Percentiles rank a stretch among this genome's conserved stretches.
These are phyloP conservation scores for Sphaerulina vaccinii DNA, from an alignment of 2,329 filamentous ascomycete species.

Conservation along the genomic window DNA sequence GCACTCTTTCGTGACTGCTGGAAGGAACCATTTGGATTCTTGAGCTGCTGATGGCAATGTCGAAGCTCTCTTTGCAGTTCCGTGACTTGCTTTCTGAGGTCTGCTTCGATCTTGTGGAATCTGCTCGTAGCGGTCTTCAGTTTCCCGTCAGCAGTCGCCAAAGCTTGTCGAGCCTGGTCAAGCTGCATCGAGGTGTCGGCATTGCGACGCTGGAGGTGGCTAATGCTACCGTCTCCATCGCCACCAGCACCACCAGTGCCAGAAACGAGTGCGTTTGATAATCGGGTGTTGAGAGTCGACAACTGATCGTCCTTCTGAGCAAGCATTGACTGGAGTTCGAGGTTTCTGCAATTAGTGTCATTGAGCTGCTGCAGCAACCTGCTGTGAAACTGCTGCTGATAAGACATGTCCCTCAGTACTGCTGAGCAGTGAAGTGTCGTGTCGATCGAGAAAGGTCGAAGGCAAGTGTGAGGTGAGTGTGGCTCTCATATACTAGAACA, in stretches of 20 bases:
- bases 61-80: constrained; percentile 6
- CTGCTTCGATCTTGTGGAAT: constrained; percentile 14
- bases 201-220: constrained; percentile 9
- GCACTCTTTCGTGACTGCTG: constrained; percentile 2
- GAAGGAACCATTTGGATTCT: neutral
- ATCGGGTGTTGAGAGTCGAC: constrained; percentile 11
- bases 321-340: constrained; percentile 23
- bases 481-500: neutral
- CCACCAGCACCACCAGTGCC: neutral
- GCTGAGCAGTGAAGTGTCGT: neutral
- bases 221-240: neutral
- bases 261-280: constrained; percentile 11
- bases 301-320: constrained; percentile 26
- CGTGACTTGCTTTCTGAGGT: constrained; percentile 12
- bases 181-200: constrained; percentile 13
- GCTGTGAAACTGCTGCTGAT: constrained; percentile 20
- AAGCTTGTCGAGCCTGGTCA: constrained; percentile 11
- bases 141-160: constrained; percentile 11
- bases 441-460: neutral
- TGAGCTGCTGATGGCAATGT: constrained; percentile 6
- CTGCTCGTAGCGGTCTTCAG: constrained; percentile 12
- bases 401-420: constrained; percentile 16
- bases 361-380: constrained; percentile 21
- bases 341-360: constrained; percentile 18
- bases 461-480: neutral